Evolutionary conservation across 2,329 filamentous ascomycete genomes (phyloP), one percentile per base, ranked within the genome.

Genomic region (Gaeumannomyces tritici): DNA sequence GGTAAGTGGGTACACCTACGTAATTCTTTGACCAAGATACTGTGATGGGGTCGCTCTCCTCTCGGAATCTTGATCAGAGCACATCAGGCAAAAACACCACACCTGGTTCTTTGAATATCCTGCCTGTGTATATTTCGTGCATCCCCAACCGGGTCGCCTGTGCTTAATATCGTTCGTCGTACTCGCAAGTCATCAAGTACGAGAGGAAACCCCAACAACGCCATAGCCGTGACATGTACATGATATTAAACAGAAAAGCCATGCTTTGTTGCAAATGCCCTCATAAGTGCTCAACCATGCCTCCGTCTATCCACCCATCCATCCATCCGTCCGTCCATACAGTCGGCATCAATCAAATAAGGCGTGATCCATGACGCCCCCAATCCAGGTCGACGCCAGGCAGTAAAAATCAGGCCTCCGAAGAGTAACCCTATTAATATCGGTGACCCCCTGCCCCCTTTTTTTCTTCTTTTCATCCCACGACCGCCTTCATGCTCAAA

Each of bases 401-500:
- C 35, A 18, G 11, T 7, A 33, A 29, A 59, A 13, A 29, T 2
- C 29, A 59, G 57, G 28, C 24, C 6, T 31, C 33, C 35, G 13
- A 18, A 42, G 15, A 42, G 35, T 42, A 15, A 12, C 11, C 35
- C 35, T 42, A 42, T 42, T 42, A 42, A 42, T 42, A 42, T 18
- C 13, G 13, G 13, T 5, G 35, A 13, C 7, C 35, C 31, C 31
- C 31, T 11, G 8, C 12, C 12, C 7, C 31, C 31, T 33, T 7
- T 8, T 33, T 33, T 33, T 33, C 31, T 33, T n/a, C n/a, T 31
- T 9, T n/a, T 73, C 72, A 88, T 56, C 85, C 84, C 62, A 88
- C 89, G 24, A 98, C 92, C 63, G 87, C 87, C 82, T 96, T 96
- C 83, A 92, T 88, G 75, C 93, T 97, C 72, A 99, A 75, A 62